phyloP scores from a whole-genome alignment of 2,329 filamentous ascomycete species.

The Tolypocladium pustulatum region DNA sequence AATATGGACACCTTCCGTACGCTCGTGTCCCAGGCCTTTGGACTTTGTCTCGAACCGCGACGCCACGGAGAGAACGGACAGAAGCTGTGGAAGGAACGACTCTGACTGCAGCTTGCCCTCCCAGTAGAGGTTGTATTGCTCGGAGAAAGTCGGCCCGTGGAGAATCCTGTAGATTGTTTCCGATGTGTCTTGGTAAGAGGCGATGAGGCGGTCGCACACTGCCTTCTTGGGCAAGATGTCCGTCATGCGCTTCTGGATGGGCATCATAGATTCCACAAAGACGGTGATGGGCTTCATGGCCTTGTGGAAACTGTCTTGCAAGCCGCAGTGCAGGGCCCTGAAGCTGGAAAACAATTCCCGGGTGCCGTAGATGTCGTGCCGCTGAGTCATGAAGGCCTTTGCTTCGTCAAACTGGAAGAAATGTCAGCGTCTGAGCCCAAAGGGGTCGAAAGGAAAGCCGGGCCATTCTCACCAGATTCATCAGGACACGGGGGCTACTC shows the following conservation, averaged over 20 bases:
- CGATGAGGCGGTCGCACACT: conserved; percentile 40
- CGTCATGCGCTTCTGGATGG: conserved; percentile 45
- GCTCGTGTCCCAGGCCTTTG: conserved; percentile 38
- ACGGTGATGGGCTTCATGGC: conserved; percentile 41
- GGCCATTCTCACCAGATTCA: conserved; percentile 36
- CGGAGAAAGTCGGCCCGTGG: conserved; percentile 39
- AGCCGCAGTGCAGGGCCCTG: conserved; percentile 30
- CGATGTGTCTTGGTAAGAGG: conserved; percentile 37
- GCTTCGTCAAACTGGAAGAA: conserved; percentile 39
- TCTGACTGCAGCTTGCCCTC: conserved; percentile 33
- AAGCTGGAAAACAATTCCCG: conserved; percentile 13
- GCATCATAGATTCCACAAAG: conserved; percentile 48
- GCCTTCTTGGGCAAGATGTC: conserved; percentile 41
- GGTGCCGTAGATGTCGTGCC: conserved; percentile 22
- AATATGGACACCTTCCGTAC: conserved; percentile 43
- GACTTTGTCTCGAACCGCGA: conserved; percentile 42
- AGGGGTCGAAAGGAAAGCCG: neutral
- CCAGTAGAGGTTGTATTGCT: conserved; percentile 43
- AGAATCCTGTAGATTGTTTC: conserved; percentile 44
- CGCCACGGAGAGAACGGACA: conserved; percentile 41
- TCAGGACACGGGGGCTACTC: conserved; percentile 39
- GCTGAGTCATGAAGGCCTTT: conserved; percentile 36
- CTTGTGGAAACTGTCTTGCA: conserved; percentile 36
- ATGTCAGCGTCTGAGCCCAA: neutral
- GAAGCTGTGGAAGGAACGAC: conserved; percentile 42